Percentiles rank a stretch among this genome's conserved stretches.
Evolutionary conservation across 2,329 filamentous ascomycete genomes (phyloP).

Genomic region (Domatiomyces catenatus): DNA sequence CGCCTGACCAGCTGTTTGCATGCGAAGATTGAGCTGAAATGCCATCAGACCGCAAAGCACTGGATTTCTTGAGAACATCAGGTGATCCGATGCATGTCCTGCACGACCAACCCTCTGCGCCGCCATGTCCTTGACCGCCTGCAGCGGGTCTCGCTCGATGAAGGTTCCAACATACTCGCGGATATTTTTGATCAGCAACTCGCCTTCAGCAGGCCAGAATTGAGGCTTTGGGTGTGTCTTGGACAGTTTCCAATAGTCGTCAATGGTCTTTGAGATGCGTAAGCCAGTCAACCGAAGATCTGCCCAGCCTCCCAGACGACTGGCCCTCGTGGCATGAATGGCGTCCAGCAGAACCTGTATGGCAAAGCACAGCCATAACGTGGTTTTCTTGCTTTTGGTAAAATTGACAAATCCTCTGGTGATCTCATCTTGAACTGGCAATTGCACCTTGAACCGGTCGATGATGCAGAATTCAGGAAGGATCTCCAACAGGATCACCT

Average conservation of each 20-base stretch:
- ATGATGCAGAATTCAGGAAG: conserved; percentile 21
- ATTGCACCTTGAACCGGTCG: conserved; percentile 7
- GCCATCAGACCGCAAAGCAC: conserved; percentile 18
- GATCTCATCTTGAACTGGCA: conserved; percentile 20
- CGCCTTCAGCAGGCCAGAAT: conserved; percentile 19
- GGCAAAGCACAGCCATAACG: conserved; percentile 21
- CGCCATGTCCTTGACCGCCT: neutral
- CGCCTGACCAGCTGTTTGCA: conserved; percentile 18
- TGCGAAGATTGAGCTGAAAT: conserved; percentile 18
- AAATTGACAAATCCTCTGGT: conserved; percentile 19
- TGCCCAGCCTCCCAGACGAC: conserved; percentile 11
- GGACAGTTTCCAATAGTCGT: conserved; percentile 17
- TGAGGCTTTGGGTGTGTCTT: conserved; percentile 12
- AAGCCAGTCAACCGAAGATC: conserved; percentile 19
- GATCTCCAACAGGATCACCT: conserved; percentile 20
- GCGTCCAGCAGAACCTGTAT: conserved; percentile 23
- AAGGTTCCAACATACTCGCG: neutral
- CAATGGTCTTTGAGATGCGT: conserved; percentile 18
- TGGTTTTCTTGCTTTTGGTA: conserved; percentile 18
- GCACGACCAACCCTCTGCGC: neutral
- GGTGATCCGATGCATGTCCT: conserved; percentile 11
- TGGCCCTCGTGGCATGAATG: conserved; percentile 22
- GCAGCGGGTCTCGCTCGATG: neutral
- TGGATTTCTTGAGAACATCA: conserved; percentile 17
- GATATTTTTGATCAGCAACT: conserved; percentile 15